Evolutionary conservation across 176 grass and related monocot species (phyloP).

Genomic region (Oryza punctata): DNA sequence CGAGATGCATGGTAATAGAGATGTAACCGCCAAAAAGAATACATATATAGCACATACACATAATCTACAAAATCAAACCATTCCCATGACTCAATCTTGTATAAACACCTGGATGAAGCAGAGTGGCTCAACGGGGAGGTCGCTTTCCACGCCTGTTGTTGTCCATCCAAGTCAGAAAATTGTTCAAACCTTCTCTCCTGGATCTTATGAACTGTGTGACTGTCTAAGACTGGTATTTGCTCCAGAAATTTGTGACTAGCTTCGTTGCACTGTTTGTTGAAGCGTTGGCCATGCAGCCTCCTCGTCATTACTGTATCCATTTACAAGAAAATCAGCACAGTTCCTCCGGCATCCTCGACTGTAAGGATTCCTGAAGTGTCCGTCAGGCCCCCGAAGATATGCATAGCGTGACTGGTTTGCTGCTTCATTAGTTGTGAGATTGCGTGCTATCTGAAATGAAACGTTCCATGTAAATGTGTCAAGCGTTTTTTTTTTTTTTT

Average conservation of each 20-base stretch:
- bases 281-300: constrained; percentile 91
- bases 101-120: neutral
- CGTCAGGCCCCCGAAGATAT: constrained; percentile 80
- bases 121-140: neutral
- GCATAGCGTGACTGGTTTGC: constrained; percentile 75
- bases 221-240: neutral
- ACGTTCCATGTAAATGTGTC: neutral
- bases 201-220: neutral
- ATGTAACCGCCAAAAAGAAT: neutral
- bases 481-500: constrained; percentile 25
- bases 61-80: constrained; percentile 9
- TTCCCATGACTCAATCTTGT: neutral
- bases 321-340: constrained; percentile 71
- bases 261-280: constrained; percentile 53
- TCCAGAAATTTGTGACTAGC: constrained; percentile 13
- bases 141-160: neutral
- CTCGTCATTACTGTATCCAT: constrained; percentile 69
- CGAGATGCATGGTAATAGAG: neutral
- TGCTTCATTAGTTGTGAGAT: constrained; percentile 86
- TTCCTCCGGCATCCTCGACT: constrained; percentile 69
- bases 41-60: constrained; percentile 10
- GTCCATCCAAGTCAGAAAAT: constrained; percentile 5
- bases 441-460: constrained; percentile 69
- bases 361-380: constrained; percentile 91
- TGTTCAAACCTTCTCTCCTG: neutral